Evolutionary conservation across 768 basidiomycete species (phyloP).

Genomic region (Phylloporus rhodoxanthus): DNA sequence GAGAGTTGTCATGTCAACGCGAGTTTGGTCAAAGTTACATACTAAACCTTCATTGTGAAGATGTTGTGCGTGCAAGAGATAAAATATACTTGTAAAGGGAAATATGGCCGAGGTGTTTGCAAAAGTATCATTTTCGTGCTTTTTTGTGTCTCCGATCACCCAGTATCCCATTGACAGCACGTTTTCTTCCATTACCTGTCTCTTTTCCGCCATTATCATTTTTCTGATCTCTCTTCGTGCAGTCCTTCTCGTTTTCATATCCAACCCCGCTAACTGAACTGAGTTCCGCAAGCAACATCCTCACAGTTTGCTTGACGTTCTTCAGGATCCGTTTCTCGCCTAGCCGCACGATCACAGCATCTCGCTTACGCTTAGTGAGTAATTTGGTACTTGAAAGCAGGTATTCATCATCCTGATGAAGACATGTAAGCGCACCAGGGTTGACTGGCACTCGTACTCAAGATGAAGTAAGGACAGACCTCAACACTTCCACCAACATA

Average conservation of each 20-base stretch:
- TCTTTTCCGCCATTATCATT: not conserved
- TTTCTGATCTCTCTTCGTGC: not conserved
- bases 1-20: not conserved
- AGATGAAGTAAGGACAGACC: slow-evolving; percentile 23
- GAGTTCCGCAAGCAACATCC: slow-evolving; percentile 5
- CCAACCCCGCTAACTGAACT: not conserved
- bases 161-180: slow-evolving; percentile 1
- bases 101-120: not conserved
- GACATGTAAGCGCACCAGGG: not conserved
- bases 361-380: slow-evolving; percentile 43
- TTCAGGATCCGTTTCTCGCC: slow-evolving; percentile 73
- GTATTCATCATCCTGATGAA: slow-evolving; percentile 44
- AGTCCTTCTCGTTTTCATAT: not conserved
- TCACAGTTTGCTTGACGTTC: slow-evolving; percentile 18
- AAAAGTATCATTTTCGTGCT: slow-evolving; percentile 12
- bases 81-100: not conserved
- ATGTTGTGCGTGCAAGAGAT: not conserved
- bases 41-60: not conserved
- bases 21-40: not conserved
- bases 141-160: slow-evolving; percentile 15
- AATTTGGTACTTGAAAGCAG: slow-evolving; percentile 26
- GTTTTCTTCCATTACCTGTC: slow-evolving; percentile 11
- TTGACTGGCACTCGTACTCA: not conserved
- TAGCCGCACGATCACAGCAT: slow-evolving; percentile 68
- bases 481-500: slow-evolving; percentile 35